phyloP scores from a whole-genome alignment of 1,284 basidiomycete species.

The Moesziomyces aphidis region DNA sequence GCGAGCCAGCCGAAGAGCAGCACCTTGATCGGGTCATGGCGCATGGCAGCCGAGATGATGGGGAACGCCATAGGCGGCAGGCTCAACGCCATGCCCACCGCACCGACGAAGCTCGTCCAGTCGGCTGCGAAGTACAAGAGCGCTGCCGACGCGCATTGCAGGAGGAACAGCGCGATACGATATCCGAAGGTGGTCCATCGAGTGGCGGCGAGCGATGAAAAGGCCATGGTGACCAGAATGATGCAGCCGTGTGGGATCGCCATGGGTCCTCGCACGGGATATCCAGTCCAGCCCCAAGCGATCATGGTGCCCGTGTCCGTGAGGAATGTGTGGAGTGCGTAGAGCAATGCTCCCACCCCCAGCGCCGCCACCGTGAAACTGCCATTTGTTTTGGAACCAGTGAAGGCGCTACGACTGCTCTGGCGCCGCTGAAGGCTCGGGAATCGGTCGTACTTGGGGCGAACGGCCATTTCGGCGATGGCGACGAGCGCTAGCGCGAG shows the following conservation, averaged over 20 bases:
- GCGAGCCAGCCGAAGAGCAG: constrained; percentile 57
- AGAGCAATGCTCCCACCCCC: constrained; percentile 55
- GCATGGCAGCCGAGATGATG: constrained; percentile 47
- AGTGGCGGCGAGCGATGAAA: constrained; percentile 70
- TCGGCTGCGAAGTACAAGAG: constrained; percentile 74
- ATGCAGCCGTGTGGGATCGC: constrained; percentile 77
- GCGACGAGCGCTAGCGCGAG: constrained; percentile 42
- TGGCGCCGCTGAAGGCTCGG: constrained; percentile 25
- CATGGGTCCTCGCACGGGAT: constrained; percentile 73
- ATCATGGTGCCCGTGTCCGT: constrained; percentile 85
- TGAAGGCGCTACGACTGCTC: background rate
- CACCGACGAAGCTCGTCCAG: constrained; percentile 82
- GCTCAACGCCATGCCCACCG: constrained; percentile 77
- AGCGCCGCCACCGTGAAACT: constrained; percentile 40
- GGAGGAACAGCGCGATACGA: constrained; percentile 24
- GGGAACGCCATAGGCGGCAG: constrained; percentile 65
- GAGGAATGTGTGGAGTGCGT: constrained; percentile 77
- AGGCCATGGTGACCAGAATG: constrained; percentile 43
- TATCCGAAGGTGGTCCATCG: constrained; percentile 35
- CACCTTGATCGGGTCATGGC: constrained; percentile 55
- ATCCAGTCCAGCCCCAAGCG: constrained; percentile 92
- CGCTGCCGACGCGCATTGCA: constrained; percentile 59
- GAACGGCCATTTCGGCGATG: constrained; percentile 26
- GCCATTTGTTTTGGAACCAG: background rate
- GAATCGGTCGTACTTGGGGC: constrained; percentile 25